phyloP scores from a whole-genome alignment of 2,329 filamentous ascomycete genomes.

The Didymella pinodella region DNA sequence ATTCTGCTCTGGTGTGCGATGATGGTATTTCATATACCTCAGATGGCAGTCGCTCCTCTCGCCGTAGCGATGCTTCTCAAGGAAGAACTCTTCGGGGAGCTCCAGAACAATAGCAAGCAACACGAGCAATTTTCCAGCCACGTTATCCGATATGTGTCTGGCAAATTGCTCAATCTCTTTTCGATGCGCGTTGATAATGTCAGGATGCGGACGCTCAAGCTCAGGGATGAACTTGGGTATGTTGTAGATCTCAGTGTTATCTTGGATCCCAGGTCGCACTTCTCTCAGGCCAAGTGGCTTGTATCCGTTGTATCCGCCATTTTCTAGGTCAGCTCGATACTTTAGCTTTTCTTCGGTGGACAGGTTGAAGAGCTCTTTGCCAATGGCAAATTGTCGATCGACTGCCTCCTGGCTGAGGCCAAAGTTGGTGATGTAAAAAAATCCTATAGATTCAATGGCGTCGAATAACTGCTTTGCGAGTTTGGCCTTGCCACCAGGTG shows the following conservation, averaged over 20 bases:
- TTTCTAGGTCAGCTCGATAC: conserved; percentile 24
- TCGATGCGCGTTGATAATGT: conserved; percentile 50
- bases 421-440: conserved; percentile 32
- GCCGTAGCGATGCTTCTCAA: conserved; percentile 64
- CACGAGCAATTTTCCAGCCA: conserved; percentile 60
- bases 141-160: conserved; percentile 31
- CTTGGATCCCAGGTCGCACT: conserved; percentile 53
- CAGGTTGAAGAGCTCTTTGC: conserved; percentile 25
- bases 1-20: conserved; percentile 56
- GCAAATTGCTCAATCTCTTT: conserved; percentile 64
- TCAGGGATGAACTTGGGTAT: conserved; percentile 68
- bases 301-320: conserved; percentile 59
- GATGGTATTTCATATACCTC: conserved; percentile 67
- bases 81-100: conserved; percentile 64
- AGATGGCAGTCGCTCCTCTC: conserved; percentile 65
- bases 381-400: conserved; percentile 30
- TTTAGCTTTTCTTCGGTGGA: conserved; percentile 25
- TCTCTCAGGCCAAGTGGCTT: conserved; percentile 25
- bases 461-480: conserved; percentile 64
- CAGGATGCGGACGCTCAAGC: conserved; percentile 51
- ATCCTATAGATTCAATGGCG: conserved; percentile 51
- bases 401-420: conserved; percentile 26
- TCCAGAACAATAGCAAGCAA: conserved; percentile 66
- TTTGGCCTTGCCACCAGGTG: conserved; percentile 62
- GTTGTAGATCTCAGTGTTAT: conserved; percentile 67